Evolutionary conservation across 1,284 basidiomycete genomes (phyloP).

Genomic region (Cutaneotrichosporon spelunceum): DNA sequence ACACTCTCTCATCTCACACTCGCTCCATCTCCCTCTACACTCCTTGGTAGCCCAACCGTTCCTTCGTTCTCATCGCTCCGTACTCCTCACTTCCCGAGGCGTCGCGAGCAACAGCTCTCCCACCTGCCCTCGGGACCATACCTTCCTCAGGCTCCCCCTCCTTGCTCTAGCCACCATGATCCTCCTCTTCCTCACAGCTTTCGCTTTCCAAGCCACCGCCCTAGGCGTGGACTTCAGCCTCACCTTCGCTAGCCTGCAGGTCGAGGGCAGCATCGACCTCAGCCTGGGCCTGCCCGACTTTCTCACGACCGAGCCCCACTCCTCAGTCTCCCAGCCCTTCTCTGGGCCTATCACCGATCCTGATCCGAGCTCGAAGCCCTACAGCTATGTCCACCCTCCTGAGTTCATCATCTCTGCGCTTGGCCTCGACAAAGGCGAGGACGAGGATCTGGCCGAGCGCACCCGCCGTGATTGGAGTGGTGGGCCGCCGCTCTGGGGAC

Average conservation of each 20-base stretch:
- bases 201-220: neutral
- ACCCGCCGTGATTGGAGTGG: too few species aligned
- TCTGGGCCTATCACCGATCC: too few species aligned
- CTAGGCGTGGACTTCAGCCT: neutral
- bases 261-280: neutral
- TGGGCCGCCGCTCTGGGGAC: too few species aligned
- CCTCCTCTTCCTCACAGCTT: neutral
- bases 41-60: neutral
- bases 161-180: neutral
- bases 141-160: neutral
- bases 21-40: neutral
- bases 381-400: too few species aligned
- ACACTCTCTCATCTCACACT: neutral
- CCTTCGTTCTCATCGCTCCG: neutral
- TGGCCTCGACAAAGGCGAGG: too few species aligned
- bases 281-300: slow-evolving; percentile 8
- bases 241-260: neutral
- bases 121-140: neutral
- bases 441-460: too few species aligned
- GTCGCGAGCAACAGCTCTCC: too few species aligned
- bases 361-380: too few species aligned
- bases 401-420: too few species aligned
- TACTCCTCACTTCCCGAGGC: neutral
- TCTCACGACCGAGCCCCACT: slow-evolving; percentile 5
- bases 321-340: neutral